Evolutionary conservation across 2,329 filamentous ascomycete species (phyloP), one percentile per base, ranked within the genome.

Genomic region (Fusarium illudens): DNA sequence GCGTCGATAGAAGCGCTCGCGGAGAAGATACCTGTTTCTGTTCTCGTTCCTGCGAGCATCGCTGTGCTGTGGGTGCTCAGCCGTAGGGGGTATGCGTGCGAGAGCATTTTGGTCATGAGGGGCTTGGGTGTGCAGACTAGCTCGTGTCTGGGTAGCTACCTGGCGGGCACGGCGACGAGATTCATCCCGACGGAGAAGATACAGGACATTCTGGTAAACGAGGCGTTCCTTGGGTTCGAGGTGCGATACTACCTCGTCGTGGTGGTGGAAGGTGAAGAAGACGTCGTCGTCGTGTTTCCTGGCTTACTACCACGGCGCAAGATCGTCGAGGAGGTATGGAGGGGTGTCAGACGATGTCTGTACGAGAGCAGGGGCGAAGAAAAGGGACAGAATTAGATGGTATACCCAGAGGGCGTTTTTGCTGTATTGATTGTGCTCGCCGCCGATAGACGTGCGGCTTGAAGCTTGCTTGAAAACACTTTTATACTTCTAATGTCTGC

Each of bases 241-340:
- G 94, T 98, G 33, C 84, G 90, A 37, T 97, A 95, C 75, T 97
- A 97, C 75, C 82, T 99, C 9, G 89, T 93, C 5, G 92, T 98
- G 29, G 91, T 98, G 55, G 93, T 98, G 17, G 92, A 96, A 71
- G 94, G 90, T 3, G 95, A 98, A 79, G 87, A 90, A 56, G 90
- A 96, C 69, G 87, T 97, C 5, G 92, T 98, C 0, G 95, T 99
- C n/a, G 94, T 98, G 4, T 99, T 99, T 77, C 95, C 95, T 3
- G 86, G 86, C 59, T 79, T 97, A 68, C 77, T 97, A 65, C 96
- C 96, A 0, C 81, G 88, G 60, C 83, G 92, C 58, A 84, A 83
- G 50, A 90, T 97, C 58, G 84, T 98, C 27, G 94, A 97, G 81
- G 86, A 89, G 71, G 95, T 98, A 3, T 98, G 96, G 96, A 89